Percentiles rank a stretch among this genome's conserved stretches.
Evolutionary conservation across 345 rosid genomes (phyloP).

Genomic region (Luvunga scandens): DNA sequence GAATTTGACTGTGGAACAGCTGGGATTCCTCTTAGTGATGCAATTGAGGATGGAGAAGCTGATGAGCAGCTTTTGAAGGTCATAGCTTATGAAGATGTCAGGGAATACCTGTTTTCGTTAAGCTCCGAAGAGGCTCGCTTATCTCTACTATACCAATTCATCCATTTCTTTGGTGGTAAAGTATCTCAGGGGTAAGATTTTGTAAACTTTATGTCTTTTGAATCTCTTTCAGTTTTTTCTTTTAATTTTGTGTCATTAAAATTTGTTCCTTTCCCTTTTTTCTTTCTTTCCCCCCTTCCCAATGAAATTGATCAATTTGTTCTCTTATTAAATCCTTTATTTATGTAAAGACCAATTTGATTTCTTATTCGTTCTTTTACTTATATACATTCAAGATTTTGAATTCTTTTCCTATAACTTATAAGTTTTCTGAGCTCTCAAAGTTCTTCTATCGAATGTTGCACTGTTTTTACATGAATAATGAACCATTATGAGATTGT

Average conservation of each 20-base stretch:
- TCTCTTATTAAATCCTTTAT: neutral
- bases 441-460: neutral
- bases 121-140: slow-evolving; percentile 69
- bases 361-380: neutral
- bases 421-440: neutral
- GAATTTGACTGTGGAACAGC: slow-evolving; percentile 33
- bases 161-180: slow-evolving; percentile 84
- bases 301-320: neutral
- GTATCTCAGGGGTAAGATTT: slow-evolving; percentile 52
- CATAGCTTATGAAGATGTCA: slow-evolving; percentile 77
- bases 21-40: slow-evolving; percentile 37
- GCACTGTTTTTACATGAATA: neutral
- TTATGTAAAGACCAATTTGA: neutral
- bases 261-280: neutral
- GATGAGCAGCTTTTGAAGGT: slow-evolving; percentile 70
- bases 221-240: neutral
- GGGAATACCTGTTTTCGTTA: slow-evolving; percentile 72
- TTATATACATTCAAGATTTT: neutral
- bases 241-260: neutral
- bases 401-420: neutral
- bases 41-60: slow-evolving; percentile 40
- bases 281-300: neutral
- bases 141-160: slow-evolving; percentile 65
- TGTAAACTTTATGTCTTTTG: neutral
- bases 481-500: neutral